Evolutionary conservation across 768 basidiomycete genomes (phyloP), one percentile per base, ranked within the genome.

Genomic region (Suillus subluteus): DNA sequence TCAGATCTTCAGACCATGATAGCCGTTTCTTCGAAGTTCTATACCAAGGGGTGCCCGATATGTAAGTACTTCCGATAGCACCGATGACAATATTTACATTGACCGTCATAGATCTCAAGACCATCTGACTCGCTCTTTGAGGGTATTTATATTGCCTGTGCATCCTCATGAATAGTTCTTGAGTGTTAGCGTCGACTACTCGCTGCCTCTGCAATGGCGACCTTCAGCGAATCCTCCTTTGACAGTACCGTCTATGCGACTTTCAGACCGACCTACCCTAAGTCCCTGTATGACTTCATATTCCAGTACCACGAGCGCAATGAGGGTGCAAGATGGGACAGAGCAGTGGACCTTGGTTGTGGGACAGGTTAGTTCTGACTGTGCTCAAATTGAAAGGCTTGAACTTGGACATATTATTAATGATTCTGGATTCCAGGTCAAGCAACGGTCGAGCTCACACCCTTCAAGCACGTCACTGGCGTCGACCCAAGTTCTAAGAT

Each of bases 341-440:
- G 78, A 18, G 91, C 90, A 0, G 81, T 93, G 0, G 94, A 96
- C 70, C 73, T 94, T 2, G 93, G 94, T 5, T 95, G 94, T 76
- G 93, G 94, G 35, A 92, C 94, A 21, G 91, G 93, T 91, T 66
- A 16, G 80, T 68, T 50, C 40, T 12, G 23, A 23, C 16, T 18
- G 38, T 26, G 16, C 13, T 58, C 35, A 21, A 15, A n/a, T 21
- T 58, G 58, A n/a, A 58, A 15, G 15, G 6, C 9, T 40, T 18
- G 16, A 9, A 30, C 58, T 6, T 30, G 41, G 26, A 59, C 40
- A 4, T 59, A 37, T 15, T 59, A 16, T 30, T 59, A 40, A 38
- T 41, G 16, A 41, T 41, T 41, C 40, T 16, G 38, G 38, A 59
- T 26, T 21, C 11, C 32, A 92, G 92, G 93, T 44, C 90, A 94